Conservation (phyloP, 164 flowering plant genomes). For the Magnolia changhungtana region DNA sequence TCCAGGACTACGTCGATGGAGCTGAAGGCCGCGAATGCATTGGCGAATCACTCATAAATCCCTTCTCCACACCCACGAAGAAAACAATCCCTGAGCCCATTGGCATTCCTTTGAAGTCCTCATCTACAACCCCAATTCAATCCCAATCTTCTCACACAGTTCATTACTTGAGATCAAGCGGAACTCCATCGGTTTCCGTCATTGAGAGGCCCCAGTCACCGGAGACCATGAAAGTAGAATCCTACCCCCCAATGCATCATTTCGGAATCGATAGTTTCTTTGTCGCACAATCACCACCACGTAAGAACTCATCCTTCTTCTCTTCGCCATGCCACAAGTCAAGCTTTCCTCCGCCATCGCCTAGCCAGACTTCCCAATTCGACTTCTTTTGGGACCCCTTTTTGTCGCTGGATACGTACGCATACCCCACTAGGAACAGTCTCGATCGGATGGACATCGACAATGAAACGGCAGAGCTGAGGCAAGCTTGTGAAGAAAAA, state of each 20-base stretch:
- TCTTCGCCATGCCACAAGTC: conserved; percentile 45
- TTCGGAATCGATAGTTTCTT: conserved; percentile 69
- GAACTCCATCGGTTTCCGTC: conserved; percentile 61
- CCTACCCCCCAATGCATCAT: conserved; percentile 61
- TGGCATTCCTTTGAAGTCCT: conserved; percentile 50
- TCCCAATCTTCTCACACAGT: conserved; percentile 42
- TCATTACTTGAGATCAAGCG: conserved; percentile 61
- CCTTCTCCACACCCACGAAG: conserved; percentile 55
- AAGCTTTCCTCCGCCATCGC: conserved; percentile 62
- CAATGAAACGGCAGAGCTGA: conserved; percentile 59
- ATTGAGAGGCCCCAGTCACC: conserved; percentile 84
- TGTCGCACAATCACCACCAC: conserved; percentile 52
- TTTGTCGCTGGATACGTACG: conserved; percentile 75
- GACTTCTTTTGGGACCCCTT: conserved; percentile 98
- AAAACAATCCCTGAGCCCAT: conserved; percentile 52
- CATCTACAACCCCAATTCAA: conserved; percentile 31
- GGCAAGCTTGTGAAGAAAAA: conserved; percentile 83
- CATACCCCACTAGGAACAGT: conserved; percentile 50
- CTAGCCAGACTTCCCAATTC: conserved; percentile 73
- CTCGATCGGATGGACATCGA: conserved; percentile 47
- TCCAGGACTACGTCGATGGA: conserved; percentile 68
- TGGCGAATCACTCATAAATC: conserved; percentile 47
- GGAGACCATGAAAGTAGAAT: conserved; percentile 53
- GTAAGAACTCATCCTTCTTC: conserved; percentile 39
- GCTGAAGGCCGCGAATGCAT: conserved; percentile 67